Evolutionary conservation across 2,329 filamentous ascomycete species (phyloP).

Genomic region (Hymenoscyphus fraxineus): DNA sequence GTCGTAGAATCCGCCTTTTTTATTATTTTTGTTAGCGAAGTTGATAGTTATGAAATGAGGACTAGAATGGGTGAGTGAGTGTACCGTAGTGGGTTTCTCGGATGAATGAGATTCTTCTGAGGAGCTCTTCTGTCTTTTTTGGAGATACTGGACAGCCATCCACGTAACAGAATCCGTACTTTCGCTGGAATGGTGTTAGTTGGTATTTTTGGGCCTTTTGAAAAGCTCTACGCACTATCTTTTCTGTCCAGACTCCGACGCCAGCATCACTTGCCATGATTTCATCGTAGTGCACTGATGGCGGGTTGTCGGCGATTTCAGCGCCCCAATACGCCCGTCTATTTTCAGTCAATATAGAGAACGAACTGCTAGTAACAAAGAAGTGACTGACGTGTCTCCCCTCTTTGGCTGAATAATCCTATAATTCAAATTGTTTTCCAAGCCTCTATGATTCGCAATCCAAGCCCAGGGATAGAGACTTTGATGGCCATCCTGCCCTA

Average conservation of each 20-base stretch:
- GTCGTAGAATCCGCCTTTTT: constrained; percentile 66
- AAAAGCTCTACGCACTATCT: constrained; percentile 51
- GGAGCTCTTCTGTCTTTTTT: constrained; percentile 66
- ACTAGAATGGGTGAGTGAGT: background rate
- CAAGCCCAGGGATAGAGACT: constrained; percentile 66
- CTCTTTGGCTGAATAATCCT: constrained; percentile 30
- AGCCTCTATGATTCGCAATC: constrained; percentile 44
- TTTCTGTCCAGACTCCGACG: constrained; percentile 58
- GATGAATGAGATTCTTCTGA: constrained; percentile 82
- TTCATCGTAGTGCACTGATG: constrained; percentile 55
- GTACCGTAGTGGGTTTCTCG: constrained; percentile 85
- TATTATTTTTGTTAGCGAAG: constrained; percentile 14
- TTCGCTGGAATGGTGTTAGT: constrained; percentile 46
- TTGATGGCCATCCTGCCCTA: constrained; percentile 66
- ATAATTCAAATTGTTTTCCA: constrained; percentile 37
- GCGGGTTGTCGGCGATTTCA: constrained; percentile 44
- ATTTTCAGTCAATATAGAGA: constrained; percentile 1
- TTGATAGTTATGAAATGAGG: background rate
- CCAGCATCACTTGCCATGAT: constrained; percentile 55
- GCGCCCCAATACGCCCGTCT: constrained; percentile 40
- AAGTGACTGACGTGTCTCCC: constrained; percentile 28
- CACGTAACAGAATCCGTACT: constrained; percentile 75
- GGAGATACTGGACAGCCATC: constrained; percentile 65
- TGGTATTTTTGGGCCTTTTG: background rate
- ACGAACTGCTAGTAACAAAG: constrained; percentile 3